Evolutionary conservation across 1,139 yeast genomes (phyloP), one percentile per base, ranked within the genome.

Genomic region (Neolecta irregularis): DNA sequence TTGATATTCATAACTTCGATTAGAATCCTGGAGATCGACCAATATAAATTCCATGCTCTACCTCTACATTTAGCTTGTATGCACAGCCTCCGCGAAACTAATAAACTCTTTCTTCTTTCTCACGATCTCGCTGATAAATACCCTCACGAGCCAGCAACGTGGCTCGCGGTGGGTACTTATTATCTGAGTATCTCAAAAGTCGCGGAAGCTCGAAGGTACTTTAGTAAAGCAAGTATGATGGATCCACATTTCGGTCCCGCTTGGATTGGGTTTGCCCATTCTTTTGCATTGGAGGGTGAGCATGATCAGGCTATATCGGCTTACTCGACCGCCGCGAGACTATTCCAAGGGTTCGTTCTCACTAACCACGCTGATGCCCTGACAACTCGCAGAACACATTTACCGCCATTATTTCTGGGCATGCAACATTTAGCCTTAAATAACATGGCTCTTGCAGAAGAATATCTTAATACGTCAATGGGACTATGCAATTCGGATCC

Each of bases 231-330:
- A 0, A 81, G 96, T 1, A 65, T 83, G 46, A 57, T 85, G 45
- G 77, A 81, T 47, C 93, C 98, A 1, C 79, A 76, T 46, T 83
- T 80, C 58, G 93, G 93, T 0, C 91, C 80, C 38, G 94, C 96
- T 1, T 91, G 98, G 98, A 74, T 91, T 33, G 98, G 96, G 1
- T 91, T 91, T 61, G 96, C 96, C 1, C 96, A 88, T 52, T 85
- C 98, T 0, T 91, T 83, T 65, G 95, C 95, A 0, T 77, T 80
- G 2, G 98, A 91, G 54, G 93, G 95, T 6, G 99, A 91, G 56
- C 96, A 91, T 50, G 99, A 91, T 53, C 98, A 91, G 55, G 98
- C 98, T 1, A 77, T 88, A 15, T 76, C 94, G 41, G 98, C 98
- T 0, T 91, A 85, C 56, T 88, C 96, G 1, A 85, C 93, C 24